Evolutionary conservation across 768 basidiomycete species (phyloP), one percentile per base, ranked within the genome.

Genomic region (Rhizopogon roseolus): DNA sequence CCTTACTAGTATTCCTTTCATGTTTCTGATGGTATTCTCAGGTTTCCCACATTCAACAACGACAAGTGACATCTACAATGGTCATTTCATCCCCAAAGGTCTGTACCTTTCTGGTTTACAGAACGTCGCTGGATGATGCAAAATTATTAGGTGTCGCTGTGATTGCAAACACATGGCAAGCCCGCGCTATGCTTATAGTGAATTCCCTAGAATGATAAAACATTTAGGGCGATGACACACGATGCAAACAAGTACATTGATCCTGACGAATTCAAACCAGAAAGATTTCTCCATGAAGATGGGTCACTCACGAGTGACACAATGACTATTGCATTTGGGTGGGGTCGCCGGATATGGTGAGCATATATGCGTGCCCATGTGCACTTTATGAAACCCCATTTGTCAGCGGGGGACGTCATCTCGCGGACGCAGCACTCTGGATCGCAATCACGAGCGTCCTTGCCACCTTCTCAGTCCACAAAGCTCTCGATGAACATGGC

Each of bases 51-150:
- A 52, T 39, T 22, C 42, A 13, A 52, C 43, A 13, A 42, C 54
- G 17, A 41, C 28, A 6, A 50, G 54, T 42, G 53, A 54, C 38
- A 27, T 41, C 39, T 60, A 58, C 40, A 49, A 59, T 16, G 65
- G 60, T 5, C 71, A 71, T 54, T 66, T 63, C 45, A 74, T 78
- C n/a, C 75, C 75, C 0, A 69, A 72, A 49, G 71, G 66, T 49
- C 6, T 27, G 4, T 22, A 25, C 29, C 34, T n/a, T 14, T 4
- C 34, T 34, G 34, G 34, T 34, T 34, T 34, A 34, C 34, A 9
- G 11, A 34, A 34, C 5, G 34, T 34, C 11, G 11, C 34, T 34
- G n/a, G 34, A 34, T 34, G 34, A 34, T 11, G 1, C 34, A 34
- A 3, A 41, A 22, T 40, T 49, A 16, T 6, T 28, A 17, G 34